Percentiles rank a stretch among this genome's conserved stretches.
Conservation (phyloP, 768 basidiomycete genomes). For the Lentinula edodes region DNA sequence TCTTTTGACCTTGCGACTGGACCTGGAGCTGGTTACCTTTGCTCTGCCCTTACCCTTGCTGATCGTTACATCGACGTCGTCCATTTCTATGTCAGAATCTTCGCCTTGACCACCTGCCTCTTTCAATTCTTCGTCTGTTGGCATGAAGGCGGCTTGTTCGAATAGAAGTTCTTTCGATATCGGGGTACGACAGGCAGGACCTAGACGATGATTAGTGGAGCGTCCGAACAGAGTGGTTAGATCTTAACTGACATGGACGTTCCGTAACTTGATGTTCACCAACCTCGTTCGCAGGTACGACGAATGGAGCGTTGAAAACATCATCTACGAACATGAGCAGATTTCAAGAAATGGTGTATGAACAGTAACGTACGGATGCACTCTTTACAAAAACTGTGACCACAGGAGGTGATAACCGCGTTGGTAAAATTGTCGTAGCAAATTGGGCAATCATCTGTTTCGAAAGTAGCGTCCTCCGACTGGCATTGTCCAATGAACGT, state of each 20-base stretch:
- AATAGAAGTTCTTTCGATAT: slow-evolving; percentile 47
- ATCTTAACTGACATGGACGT: slow-evolving; percentile 40
- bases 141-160: slow-evolving; percentile 53
- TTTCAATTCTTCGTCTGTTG: slow-evolving; percentile 40
- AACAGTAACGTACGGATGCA: slow-evolving; percentile 41
- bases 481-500: slow-evolving; percentile 14
- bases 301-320: slow-evolving; percentile 34
- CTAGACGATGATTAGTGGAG: slow-evolving; percentile 18
- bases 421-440: slow-evolving; percentile 55
- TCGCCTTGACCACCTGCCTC: slow-evolving; percentile 11
- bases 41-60: slow-evolving; percentile 23
- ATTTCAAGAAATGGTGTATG: background rate
- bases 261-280: slow-evolving; percentile 29
- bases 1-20: slow-evolving; percentile 10
- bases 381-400: slow-evolving; percentile 56
- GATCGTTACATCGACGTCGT: slow-evolving; percentile 13
- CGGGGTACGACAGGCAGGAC: slow-evolving; percentile 56
- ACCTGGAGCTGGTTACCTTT: slow-evolving; percentile 13
- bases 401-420: slow-evolving; percentile 52
- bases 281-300: slow-evolving; percentile 28
- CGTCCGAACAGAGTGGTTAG: background rate
- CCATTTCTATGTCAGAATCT: slow-evolving; percentile 27
- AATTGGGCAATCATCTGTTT: slow-evolving; percentile 61
- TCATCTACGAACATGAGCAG: slow-evolving; percentile 23
- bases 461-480: slow-evolving; percentile 41